Base-by-base conservation (phyloP, 2,329 filamentous ascomycete species). In the Tolypocladium sp. region DNA sequence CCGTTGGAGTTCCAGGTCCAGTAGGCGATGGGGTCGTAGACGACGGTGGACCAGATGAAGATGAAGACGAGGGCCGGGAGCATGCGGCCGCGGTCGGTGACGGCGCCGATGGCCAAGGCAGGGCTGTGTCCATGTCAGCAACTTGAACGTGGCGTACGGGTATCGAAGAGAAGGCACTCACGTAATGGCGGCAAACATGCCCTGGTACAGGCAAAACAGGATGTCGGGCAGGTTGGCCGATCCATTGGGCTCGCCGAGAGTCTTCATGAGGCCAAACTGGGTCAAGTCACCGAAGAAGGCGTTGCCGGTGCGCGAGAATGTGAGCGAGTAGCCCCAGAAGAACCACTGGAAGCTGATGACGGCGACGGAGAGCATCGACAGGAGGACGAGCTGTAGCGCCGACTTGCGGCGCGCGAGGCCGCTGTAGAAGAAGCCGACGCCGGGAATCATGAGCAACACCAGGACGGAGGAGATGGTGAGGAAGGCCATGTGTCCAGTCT, bases 351-450 rank as follows among this genome's bases (percentile, higher is more conserved):
- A 95, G 56, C 86, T 87, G 61, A 92, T 85, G 64, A 95, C 85
- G 13, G 85, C 89, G 4, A 88, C 84, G 20, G 90, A 87, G 77
- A 96, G 88, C 77, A 96, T 83, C 17, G 90, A 90, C 4, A 96
- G 82, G 82, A 90, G 92, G 73, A 96, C 88, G 62, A 96, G 81
- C 22, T 91, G 90, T 58, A 96, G 80, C 4, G 92, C 92, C 0
- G 91, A 95, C 78, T 96, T 96, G 73, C 92, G 86, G 59, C 91
- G 87, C 20, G 92, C 91, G 20, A 96, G 87, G 63, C 91, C 92
- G 51, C 90, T 93, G 79, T 96, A 96, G 82, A 96, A 96, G 81
- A 96, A 94, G 57, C 91, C 92, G 69, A 96, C 91, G 60, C 92
- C 92, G 42, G 92, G 92, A 72, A 96, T 91, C 91, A 96, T 96